These are phyloP conservation scores for Apiotrichum mycotoxinovorans DNA, from an alignment of 1,284 basidiomycete species.

Conservation along the genomic window DNA sequence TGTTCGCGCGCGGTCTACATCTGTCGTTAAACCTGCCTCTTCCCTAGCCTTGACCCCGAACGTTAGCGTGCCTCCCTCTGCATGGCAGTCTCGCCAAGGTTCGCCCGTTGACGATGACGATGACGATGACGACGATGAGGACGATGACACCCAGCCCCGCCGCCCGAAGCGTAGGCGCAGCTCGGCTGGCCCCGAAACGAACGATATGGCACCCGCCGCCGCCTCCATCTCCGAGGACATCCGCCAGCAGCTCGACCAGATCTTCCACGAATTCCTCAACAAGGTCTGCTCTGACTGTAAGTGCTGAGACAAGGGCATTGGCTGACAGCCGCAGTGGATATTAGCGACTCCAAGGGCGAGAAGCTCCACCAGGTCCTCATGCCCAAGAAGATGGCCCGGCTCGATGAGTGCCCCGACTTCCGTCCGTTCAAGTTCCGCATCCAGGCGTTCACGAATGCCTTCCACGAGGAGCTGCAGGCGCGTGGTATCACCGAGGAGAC, in stretches of 20 bases:
- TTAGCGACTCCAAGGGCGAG: slow-evolving; percentile 89
- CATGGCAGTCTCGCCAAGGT: slow-evolving; percentile 39
- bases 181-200: slow-evolving; percentile 27
- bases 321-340: slow-evolving; percentile 64
- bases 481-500: slow-evolving; percentile 55
- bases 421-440: slow-evolving; percentile 99
- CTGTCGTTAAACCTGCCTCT: slow-evolving; percentile 30
- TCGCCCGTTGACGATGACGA: slow-evolving; percentile 37
- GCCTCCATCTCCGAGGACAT: slow-evolving; percentile 60
- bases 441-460: slow-evolving; percentile 95
- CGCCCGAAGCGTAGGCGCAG: slow-evolving; percentile 39
- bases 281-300: slow-evolving; percentile 84
- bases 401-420: slow-evolving; percentile 94
- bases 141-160: slow-evolving; percentile 34
- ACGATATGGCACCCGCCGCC: slow-evolving; percentile 13
- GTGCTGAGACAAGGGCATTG: slow-evolving; percentile 35
- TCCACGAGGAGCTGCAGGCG: slow-evolving; percentile 68
- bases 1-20: slow-evolving; percentile 37
- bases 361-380: slow-evolving; percentile 97
- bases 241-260: slow-evolving; percentile 73
- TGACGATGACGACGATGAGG: slow-evolving; percentile 40
- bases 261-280: slow-evolving; percentile 88
- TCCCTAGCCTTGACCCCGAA: slow-evolving; percentile 25
- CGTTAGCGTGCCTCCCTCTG: slow-evolving; percentile 41
- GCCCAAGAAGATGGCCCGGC: slow-evolving; percentile 95